Evolutionary conservation across 345 rosid species (phyloP).

Genomic region (Citrus medica): DNA sequence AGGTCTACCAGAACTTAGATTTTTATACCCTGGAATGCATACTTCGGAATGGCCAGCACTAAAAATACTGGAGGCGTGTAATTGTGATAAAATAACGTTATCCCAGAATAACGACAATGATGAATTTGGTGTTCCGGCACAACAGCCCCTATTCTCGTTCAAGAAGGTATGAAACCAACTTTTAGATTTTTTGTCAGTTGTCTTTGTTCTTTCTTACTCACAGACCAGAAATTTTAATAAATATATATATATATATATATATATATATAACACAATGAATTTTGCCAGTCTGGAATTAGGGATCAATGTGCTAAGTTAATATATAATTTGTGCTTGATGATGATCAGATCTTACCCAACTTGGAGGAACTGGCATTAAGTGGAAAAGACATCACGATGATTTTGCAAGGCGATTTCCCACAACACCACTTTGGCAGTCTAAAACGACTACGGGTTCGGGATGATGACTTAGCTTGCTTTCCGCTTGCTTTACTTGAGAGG

Average conservation of each 20-base stretch:
- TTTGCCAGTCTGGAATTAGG: too few relatives aligned
- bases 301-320: too few relatives aligned
- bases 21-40: slow-evolving; percentile 21
- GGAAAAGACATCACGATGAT: not conserved
- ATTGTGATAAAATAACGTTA: not conserved
- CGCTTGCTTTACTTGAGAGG: not conserved
- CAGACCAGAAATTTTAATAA: too few relatives aligned
- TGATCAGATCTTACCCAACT: not conserved
- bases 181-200: too few relatives aligned
- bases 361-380: slow-evolving; percentile 12
- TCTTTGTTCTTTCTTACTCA: not conserved
- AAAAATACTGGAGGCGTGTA: not conserved
- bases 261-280: not conserved
- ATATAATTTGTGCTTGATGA: not conserved
- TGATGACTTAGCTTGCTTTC: not conserved
- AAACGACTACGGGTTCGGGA: not conserved
- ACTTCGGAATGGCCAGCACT: slow-evolving; percentile 19
- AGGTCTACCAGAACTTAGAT: not conserved
- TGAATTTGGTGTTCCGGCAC: not conserved
- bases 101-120: not conserved
- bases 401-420: not conserved
- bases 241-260: too few relatives aligned
- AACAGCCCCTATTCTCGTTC: not conserved
- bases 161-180: not conserved
- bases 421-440: not conserved